Percentiles rank a stretch among this genome's conserved stretches.
Conservation (phyloP, 2,329 filamentous ascomycete genomes). For the Fusarium compactum region DNA sequence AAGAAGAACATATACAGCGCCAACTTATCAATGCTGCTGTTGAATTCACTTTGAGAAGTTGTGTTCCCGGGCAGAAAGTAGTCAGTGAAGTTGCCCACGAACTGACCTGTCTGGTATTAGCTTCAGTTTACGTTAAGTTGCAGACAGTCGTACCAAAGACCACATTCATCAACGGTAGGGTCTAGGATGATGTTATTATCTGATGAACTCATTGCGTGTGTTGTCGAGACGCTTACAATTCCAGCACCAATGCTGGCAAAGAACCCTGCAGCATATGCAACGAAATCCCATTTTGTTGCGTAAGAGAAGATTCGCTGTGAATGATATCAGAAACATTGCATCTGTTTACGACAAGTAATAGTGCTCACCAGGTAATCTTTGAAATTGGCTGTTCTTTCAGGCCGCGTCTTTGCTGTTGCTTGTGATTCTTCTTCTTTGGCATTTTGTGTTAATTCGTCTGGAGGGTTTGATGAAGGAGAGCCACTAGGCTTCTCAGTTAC, state of each 20-base stretch:
- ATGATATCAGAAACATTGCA: background rate
- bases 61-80: constrained; percentile 54
- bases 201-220: background rate
- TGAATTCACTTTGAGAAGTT: constrained; percentile 55
- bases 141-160: constrained; percentile 61
- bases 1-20: constrained; percentile 77
- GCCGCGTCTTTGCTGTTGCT: constrained; percentile 52
- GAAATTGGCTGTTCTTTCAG: constrained; percentile 60
- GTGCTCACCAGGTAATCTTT: constrained; percentile 58
- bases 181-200: constrained; percentile 43
- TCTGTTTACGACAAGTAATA: background rate
- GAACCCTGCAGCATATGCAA: constrained; percentile 60
- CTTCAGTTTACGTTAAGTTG: background rate
- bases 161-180: constrained; percentile 70
- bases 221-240: constrained; percentile 38
- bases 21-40: constrained; percentile 57
- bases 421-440: constrained; percentile 47
- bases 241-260: constrained; percentile 65
- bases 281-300: constrained; percentile 64
- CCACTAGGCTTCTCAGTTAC: constrained; percentile 28
- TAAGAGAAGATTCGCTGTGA: constrained; percentile 64
- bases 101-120: constrained; percentile 50
- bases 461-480: constrained; percentile 19
- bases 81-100: constrained; percentile 62
- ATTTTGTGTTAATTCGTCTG: constrained; percentile 4